Evolutionary conservation across 1,284 basidiomycete species (phyloP).

Genomic region (Fomitopsis pinicola): DNA sequence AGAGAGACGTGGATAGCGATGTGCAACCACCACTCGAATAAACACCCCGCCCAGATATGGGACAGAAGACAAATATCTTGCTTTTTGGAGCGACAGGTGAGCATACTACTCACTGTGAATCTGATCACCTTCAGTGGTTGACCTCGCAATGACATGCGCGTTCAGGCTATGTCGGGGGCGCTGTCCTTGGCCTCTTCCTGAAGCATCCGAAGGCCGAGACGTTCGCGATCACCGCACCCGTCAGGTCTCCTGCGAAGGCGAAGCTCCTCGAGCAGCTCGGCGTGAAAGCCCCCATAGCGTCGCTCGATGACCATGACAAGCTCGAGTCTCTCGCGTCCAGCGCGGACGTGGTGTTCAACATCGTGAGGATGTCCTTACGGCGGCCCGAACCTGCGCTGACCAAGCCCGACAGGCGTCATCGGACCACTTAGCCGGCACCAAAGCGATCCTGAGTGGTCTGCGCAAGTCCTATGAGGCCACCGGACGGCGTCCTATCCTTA

Average conservation of each 20-base stretch:
- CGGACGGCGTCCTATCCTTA: slow-evolving; percentile 36
- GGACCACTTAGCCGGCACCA: slow-evolving; percentile 21
- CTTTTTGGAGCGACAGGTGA: slow-evolving; percentile 23
- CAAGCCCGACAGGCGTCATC: not conserved
- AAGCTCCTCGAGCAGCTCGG: slow-evolving; percentile 27
- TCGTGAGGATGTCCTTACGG: slow-evolving; percentile 27
- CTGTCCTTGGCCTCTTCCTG: slow-evolving; percentile 41
- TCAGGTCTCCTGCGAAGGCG: slow-evolving; percentile 36
- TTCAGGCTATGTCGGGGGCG: slow-evolving; percentile 52
- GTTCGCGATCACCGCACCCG: slow-evolving; percentile 38
- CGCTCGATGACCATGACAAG: slow-evolving; percentile 26
- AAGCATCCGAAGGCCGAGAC: slow-evolving; percentile 33
- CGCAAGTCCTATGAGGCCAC: slow-evolving; percentile 35
- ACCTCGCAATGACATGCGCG: not conserved
- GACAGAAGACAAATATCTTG: slow-evolving; percentile 15
- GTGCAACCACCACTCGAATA: too few species aligned
- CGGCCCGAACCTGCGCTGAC: not conserved
- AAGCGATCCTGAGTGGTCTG: slow-evolving; percentile 42
- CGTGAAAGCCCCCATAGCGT: slow-evolving; percentile 30
- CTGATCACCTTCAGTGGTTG: not conserved
- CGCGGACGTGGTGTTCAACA: slow-evolving; percentile 43
- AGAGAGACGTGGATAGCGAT: too few species aligned
- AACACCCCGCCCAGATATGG: not conserved
- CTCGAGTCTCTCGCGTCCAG: slow-evolving; percentile 33
- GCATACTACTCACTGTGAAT: not conserved